Conservation (phyloP, 306 rosid species). For the Ceratonia siliqua region DNA sequence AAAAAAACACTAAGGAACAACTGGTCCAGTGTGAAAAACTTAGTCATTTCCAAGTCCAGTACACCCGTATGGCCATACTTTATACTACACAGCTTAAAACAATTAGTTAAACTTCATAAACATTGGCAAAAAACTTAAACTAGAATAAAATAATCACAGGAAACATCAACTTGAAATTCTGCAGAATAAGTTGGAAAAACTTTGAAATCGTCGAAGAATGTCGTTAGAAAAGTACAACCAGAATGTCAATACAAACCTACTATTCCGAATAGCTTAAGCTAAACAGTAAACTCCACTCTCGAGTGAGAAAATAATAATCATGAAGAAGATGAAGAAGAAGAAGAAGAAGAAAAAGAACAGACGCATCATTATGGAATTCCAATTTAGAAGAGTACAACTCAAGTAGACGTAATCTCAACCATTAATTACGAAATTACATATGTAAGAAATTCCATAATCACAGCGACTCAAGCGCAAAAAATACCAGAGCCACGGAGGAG, state of each 20-base stretch:
- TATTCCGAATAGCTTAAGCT: not conserved
- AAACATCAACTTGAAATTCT: not conserved
- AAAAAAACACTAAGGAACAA: not conserved
- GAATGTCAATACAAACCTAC: not conserved
- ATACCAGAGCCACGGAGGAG: constrained; percentile 77
- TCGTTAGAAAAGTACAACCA: not conserved
- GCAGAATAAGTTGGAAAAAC: not conserved
- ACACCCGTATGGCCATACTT: not conserved
- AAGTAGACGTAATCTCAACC: not conserved
- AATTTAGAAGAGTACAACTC: not conserved
- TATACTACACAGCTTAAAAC: not conserved
- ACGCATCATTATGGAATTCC: not conserved
- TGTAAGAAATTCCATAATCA: not conserved
- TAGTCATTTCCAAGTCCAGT: not conserved
- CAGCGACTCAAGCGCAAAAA: not conserved
- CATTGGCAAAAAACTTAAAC: not conserved
- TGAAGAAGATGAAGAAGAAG: no score
- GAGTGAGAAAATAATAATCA: not conserved
- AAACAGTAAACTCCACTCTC: not conserved
- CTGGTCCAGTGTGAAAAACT: not conserved
- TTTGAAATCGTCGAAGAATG: not conserved
- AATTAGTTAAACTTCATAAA: not conserved
- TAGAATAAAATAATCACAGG: not conserved
- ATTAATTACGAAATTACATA: not conserved
- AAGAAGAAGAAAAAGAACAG: not conserved